Evolutionary conservation across 495 filamentous ascomycete genomes (phyloP), one percentile per base, ranked within the genome.

Genomic region (Platismatia glauca): DNA sequence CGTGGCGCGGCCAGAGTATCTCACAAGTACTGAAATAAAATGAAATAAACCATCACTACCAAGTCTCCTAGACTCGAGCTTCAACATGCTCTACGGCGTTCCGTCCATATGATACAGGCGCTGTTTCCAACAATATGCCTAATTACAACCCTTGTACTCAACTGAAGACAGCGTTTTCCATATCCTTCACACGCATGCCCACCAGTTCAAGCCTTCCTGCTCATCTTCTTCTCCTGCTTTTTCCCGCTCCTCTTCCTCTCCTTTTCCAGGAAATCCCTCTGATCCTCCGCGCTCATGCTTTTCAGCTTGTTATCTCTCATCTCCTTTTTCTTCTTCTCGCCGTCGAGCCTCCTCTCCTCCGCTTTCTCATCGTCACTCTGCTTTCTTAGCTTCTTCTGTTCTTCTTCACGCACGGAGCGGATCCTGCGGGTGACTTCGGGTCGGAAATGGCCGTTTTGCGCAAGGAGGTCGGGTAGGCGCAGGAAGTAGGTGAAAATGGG

Each of bases 201-300:
- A 38, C 13, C 20, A 31, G 0, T 38, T 53, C 38, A 73, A 18
- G 57, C 83, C 35, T 78, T 81, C 63, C 77, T 73, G 39, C 81
- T 86, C 75, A 80, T 77, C 75, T 83, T 89, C 84, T 90, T 92
- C 73, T 82, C 79, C 37, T 75, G 77, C 71, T 84, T 90, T 74
- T 84, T 86, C 68, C 85, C 73, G 70, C 89, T 89, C 81, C 89
- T 89, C 72, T 94, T 88, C 66, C 82, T 80, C 81, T 98, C 94
- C 72, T 86, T 89, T 63, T 97, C 95, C 59, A 98, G 78, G 72
- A 86, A 97, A 79, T 93, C 96, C 77, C 90, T 88, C 82, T 97
- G 94, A 69, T 94, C 91, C 68, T 96, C 92, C 24, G 93, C 92
- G 65, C 84, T 90, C 79, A 98, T 84, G 12, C 83, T 81, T 69